Evolutionary conservation across 1,284 basidiomycete genomes (phyloP), one percentile per base, ranked within the genome.

Genomic region (Peniophora sp.): DNA sequence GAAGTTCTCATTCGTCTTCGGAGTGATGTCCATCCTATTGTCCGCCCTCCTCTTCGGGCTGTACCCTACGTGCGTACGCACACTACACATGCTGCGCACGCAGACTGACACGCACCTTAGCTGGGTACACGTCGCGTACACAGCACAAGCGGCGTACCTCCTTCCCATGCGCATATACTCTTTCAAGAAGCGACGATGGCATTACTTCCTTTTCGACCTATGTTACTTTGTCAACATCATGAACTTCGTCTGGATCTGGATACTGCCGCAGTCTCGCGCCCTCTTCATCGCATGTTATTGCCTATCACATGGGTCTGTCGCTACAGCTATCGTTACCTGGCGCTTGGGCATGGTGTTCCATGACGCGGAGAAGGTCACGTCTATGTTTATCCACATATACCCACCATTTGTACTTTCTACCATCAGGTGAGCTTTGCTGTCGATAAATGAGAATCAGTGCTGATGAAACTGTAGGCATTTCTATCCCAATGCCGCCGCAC

Each of bases 231-330:
- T 45, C 43, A 45, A 45, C 23, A 41, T 41, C 37, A 41, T 41
- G 43, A 45, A 45, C 23, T 45, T 45, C n/a, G 8, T 45, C 20
- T 45, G 14, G n/a, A 45, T 45, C 43, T 45, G 43, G 43, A 9
- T 45, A 8, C 43, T 45, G 8, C 43, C 43, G 17, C 23, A 20
- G 8, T 45, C 43, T 23, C 23, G 14, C 17, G 23, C 43, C 10
- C 43, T 45, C 23, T 45, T 45, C 43, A 45, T 45, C 22, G 43
- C 43, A 45, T 45, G 43, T n/a, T 45, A 45, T 20, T 45, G 43
- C 23, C 43, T 45, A 24, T 45, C 43, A 9, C 43, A 45, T 45
- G 43, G 43, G 12, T 45, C 43, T 20, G 43, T 45, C 20, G 43
- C 43, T 10, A 45, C n/a, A n/a, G 43, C 43, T 14, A 45, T 45